Conservation (phyloP, 495 filamentous ascomycete genomes). For the Daldinia grandis region DNA sequence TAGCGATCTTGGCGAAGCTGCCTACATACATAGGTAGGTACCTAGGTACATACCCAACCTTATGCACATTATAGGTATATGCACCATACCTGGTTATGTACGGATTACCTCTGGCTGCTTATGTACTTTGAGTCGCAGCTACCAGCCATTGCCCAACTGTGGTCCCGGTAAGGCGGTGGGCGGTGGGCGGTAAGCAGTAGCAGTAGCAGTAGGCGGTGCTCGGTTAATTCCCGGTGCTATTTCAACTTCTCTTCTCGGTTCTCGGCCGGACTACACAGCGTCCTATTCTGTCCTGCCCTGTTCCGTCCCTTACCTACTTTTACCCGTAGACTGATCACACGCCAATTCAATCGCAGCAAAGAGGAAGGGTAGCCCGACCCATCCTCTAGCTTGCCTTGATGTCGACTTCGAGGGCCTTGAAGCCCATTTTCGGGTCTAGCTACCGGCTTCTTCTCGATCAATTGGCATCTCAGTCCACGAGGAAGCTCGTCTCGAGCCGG, state of each 20-base stretch:
- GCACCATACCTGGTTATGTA: background rate
- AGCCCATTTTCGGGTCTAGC: conserved; percentile 44
- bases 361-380: conserved; percentile 17
- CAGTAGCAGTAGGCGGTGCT: conserved; percentile 18
- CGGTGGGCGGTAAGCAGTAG: conserved; percentile 9
- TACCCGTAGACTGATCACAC: background rate
- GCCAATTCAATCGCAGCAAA: conserved; percentile 13
- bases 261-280: conserved; percentile 24
- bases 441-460: conserved; percentile 43
- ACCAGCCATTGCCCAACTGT: background rate
- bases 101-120: too few species aligned
- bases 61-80: background rate
- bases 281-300: conserved; percentile 12
- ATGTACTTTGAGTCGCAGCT: background rate
- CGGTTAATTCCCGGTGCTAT: conserved; percentile 35
- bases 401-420: conserved; percentile 45
- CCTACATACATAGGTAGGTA: too few species aligned
- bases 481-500: conserved; percentile 36
- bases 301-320: background rate
- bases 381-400: conserved; percentile 23
- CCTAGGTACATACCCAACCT: too few species aligned
- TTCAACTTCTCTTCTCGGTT: conserved; percentile 18
- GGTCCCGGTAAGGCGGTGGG: conserved; percentile 27
- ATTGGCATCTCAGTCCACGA: conserved; percentile 35
- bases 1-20: conserved; percentile 27